Percentiles rank a stretch among this genome's conserved stretches.
phyloP scores from a whole-genome alignment of 2,329 filamentous ascomycete species.

The Apiospora pterosperma region DNA sequence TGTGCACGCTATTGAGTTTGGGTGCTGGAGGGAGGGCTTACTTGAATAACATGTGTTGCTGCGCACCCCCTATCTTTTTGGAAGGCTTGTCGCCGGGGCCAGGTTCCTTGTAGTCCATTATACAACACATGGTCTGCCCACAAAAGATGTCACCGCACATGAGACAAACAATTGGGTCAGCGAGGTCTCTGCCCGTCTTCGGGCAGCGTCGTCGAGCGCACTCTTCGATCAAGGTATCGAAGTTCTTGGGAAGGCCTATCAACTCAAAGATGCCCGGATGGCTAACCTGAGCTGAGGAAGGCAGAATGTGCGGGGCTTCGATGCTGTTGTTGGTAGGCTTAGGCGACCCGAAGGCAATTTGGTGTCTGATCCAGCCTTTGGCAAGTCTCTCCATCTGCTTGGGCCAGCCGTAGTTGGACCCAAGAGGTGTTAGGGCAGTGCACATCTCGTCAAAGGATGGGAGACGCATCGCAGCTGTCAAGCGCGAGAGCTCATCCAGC shows the following conservation, averaged over 20 bases:
- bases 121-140: slow-evolving; percentile 88
- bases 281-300: slow-evolving; percentile 50
- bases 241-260: slow-evolving; percentile 86
- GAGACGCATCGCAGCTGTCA: slow-evolving; percentile 72
- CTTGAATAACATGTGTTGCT: slow-evolving; percentile 79
- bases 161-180: slow-evolving; percentile 86
- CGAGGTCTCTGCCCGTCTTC: slow-evolving; percentile 85
- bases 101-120: slow-evolving; percentile 54
- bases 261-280: slow-evolving; percentile 95
- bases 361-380: slow-evolving; percentile 72
- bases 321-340: slow-evolving; percentile 3
- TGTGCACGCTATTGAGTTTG: not conserved
- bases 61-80: slow-evolving; percentile 71
- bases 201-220: slow-evolving; percentile 81
- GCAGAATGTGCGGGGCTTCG: slow-evolving; percentile 18
- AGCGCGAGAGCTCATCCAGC: slow-evolving; percentile 75
- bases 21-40: slow-evolving; percentile 39
- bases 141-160: slow-evolving; percentile 98
- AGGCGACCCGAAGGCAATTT: slow-evolving; percentile 35
- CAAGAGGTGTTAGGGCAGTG: slow-evolving; percentile 48
- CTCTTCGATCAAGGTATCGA: slow-evolving; percentile 88
- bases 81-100: slow-evolving; percentile 33
- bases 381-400: slow-evolving; percentile 43
- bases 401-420: slow-evolving; percentile 47
- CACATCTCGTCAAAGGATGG: slow-evolving; percentile 80